A percentile compares a stretch with the other conserved stretches of the same genome.
phyloP scores from a whole-genome alignment of 176 grass and related monocot genomes.

The Cenchrus purpureus region DNA sequence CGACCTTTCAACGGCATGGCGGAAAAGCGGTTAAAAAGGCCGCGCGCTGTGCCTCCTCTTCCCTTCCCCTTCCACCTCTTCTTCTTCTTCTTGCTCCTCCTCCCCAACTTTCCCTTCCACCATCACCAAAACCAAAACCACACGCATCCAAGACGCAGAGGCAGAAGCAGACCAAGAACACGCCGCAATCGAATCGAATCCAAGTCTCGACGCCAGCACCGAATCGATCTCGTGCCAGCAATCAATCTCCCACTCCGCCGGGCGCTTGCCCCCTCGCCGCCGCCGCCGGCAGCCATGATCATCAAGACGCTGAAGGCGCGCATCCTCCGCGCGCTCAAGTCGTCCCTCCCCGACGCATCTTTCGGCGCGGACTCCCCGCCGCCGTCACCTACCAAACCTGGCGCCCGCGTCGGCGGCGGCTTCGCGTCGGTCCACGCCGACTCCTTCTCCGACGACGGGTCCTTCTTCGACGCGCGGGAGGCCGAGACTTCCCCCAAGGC shows the following conservation, averaged over 20 bases:
- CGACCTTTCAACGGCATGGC: constrained; percentile 6
- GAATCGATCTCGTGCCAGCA: background rate
- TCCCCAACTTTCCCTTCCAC: background rate
- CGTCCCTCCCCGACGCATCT: constrained; percentile 8
- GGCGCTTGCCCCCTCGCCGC: background rate
- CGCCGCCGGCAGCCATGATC: constrained; percentile 38
- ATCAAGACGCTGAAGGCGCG: constrained; percentile 61
- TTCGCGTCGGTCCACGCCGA: constrained; percentile 32
- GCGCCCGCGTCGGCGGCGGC: background rate
- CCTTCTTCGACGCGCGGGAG: constrained; percentile 48
- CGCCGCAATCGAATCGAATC: background rate
- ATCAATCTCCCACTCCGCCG: background rate
- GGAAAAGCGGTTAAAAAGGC: constrained; percentile 41
- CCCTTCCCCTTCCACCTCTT: background rate
- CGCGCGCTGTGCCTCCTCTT: background rate
- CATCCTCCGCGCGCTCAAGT: constrained; percentile 57
- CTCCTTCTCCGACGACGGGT: constrained; percentile 43
- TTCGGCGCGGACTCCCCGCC: constrained; percentile 25
- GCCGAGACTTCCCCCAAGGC: constrained; percentile 30
- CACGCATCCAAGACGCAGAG: constrained; percentile 35
- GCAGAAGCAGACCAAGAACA: constrained; percentile 8
- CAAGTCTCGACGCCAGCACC: background rate
- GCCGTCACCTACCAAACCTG: constrained; percentile 49
- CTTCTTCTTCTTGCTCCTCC: too few species aligned
- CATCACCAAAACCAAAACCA: constrained; percentile 49